Evolutionary conservation across 768 basidiomycete genomes (phyloP).

Genomic region (Calocybe gangraenosa): DNA sequence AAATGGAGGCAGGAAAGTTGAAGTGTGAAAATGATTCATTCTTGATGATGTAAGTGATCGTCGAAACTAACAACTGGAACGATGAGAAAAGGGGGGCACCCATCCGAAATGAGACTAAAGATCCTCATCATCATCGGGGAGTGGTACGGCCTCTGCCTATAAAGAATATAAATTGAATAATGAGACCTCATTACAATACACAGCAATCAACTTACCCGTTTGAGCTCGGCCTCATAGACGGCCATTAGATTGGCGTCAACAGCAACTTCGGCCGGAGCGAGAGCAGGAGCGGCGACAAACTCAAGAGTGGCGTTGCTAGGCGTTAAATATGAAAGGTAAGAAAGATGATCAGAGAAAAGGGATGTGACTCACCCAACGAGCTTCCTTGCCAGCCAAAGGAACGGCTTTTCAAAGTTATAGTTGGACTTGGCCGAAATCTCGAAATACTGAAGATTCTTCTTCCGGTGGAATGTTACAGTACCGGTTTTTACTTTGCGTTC

Average conservation of each 20-base stretch:
- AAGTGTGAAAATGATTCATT: constrained; percentile 21
- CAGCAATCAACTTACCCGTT: constrained; percentile 37
- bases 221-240: constrained; percentile 76
- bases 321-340: not conserved
- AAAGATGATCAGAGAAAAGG: not conserved
- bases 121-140: constrained; percentile 97
- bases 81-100: constrained; percentile 4
- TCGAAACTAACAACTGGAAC: constrained; percentile 10
- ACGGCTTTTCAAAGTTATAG: constrained; percentile 99
- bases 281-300: constrained; percentile 95
- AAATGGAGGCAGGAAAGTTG: constrained; percentile 16
- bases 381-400: constrained; percentile 99
- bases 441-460: constrained; percentile 99
- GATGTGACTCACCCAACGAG: constrained; percentile 76
- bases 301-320: constrained; percentile 80
- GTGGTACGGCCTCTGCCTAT: constrained; percentile 86
- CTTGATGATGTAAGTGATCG: constrained; percentile 13
- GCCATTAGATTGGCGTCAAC: constrained; percentile 77
- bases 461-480: constrained; percentile 98
- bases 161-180: not conserved
- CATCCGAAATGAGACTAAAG: constrained; percentile 39
- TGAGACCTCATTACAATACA: not conserved
- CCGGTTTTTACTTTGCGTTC: constrained; percentile 99
- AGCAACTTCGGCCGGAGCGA: constrained; percentile 89
- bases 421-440: constrained; percentile 99